phyloP scores from a whole-genome alignment of 2,329 filamentous ascomycete species.

The Hypoxylon sp. region DNA sequence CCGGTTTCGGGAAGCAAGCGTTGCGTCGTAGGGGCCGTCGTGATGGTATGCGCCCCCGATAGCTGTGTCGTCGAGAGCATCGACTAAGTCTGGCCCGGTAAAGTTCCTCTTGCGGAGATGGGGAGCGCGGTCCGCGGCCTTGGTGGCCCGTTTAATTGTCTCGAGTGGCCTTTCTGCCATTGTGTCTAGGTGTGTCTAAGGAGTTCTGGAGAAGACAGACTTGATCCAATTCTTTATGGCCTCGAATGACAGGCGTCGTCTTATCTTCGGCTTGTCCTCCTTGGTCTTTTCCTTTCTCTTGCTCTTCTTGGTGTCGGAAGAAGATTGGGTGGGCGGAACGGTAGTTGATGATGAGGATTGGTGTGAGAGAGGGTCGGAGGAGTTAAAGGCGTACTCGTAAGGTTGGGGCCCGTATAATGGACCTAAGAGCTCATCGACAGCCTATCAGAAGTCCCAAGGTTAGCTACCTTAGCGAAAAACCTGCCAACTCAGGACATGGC shows the following conservation, averaged over 20 bases:
- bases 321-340: background rate
- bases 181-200: constrained; percentile 17
- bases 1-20: constrained; percentile 79
- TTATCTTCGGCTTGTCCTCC: background rate
- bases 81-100: constrained; percentile 82
- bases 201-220: background rate
- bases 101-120: constrained; percentile 76
- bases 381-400: constrained; percentile 14
- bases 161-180: constrained; percentile 76
- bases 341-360: background rate
- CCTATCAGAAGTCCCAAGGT: constrained; percentile 21
- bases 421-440: constrained; percentile 15
- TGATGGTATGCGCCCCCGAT: constrained; percentile 82
- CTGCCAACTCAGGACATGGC: constrained; percentile 26
- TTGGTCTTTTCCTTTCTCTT: background rate
- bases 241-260: background rate
- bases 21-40: constrained; percentile 90
- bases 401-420: constrained; percentile 20
- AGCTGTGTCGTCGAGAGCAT: constrained; percentile 77
- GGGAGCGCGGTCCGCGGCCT: constrained; percentile 73
- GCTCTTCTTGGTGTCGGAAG: background rate
- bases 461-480: constrained; percentile 4
- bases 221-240: constrained; percentile 1
- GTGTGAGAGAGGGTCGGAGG: background rate
- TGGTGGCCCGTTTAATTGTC: constrained; percentile 72